Percentiles rank a stretch among this genome's conserved stretches.
These are phyloP conservation scores for Mycosphaerella sp. DNA, from an alignment of 2,329 filamentous ascomycete genomes.

Conservation along the genomic window DNA sequence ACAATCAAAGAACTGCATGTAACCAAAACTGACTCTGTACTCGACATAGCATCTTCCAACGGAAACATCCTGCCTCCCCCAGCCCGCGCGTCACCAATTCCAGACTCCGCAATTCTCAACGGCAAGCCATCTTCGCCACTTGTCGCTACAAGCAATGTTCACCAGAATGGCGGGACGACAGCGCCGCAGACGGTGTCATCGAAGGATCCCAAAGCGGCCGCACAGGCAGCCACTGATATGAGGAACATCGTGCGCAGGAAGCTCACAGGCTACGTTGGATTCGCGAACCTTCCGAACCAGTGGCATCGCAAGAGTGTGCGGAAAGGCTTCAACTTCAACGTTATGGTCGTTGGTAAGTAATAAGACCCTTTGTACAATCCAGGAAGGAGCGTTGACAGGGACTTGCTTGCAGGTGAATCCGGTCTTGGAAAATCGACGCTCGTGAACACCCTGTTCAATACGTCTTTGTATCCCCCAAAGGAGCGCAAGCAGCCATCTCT, in stretches of 20 bases:
- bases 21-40: constrained; percentile 9
- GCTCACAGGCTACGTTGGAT: constrained; percentile 96
- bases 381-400: constrained; percentile 15
- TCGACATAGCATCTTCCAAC: constrained; percentile 39
- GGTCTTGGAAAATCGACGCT: constrained; percentile 98
- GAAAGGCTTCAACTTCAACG: constrained; percentile 99
- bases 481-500: constrained; percentile 96
- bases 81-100: constrained; percentile 43
- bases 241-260: constrained; percentile 98
- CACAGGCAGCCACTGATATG: constrained; percentile 50
- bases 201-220: constrained; percentile 55
- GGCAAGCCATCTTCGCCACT: constrained; percentile 50
- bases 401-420: constrained; percentile 70
- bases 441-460: constrained; percentile 99
- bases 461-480: constrained; percentile 95
- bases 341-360: constrained; percentile 97
- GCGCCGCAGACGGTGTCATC: constrained; percentile 55
- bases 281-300: constrained; percentile 97
- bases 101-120: constrained; percentile 37
- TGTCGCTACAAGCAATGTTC: constrained; percentile 53
- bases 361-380: not conserved
- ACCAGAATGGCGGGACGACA: constrained; percentile 45
- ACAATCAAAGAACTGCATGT: constrained; percentile 9
- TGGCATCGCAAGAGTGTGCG: constrained; percentile 99
- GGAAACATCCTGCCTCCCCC: constrained; percentile 39